Percentiles rank a stretch among this genome's conserved stretches.
These are phyloP conservation scores for Wickerhamiella spandovensis DNA, from an alignment of 805 yeast genomes.

Conservation along the genomic window DNA sequence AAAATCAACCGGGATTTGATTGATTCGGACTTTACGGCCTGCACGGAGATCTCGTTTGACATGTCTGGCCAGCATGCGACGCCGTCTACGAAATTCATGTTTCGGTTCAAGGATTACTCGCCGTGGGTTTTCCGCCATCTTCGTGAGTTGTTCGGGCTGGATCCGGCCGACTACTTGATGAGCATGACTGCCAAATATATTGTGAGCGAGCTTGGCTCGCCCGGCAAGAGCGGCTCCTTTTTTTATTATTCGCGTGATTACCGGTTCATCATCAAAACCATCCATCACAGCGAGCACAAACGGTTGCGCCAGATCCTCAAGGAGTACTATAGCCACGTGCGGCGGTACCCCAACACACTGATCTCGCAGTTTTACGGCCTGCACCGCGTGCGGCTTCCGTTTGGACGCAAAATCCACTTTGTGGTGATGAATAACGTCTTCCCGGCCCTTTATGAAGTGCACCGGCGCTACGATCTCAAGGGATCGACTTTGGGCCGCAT, in stretches of 20 bases:
- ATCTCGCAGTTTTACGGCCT: slow-evolving; percentile 93
- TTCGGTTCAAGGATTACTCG: slow-evolving; percentile 90
- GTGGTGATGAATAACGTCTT: slow-evolving; percentile 93
- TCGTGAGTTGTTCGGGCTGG: slow-evolving; percentile 67
- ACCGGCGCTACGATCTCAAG: slow-evolving; percentile 75
- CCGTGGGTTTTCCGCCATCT: slow-evolving; percentile 89
- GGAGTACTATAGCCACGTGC: slow-evolving; percentile 70
- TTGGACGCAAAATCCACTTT: slow-evolving; percentile 72
- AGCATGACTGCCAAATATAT: slow-evolving; percentile 89
- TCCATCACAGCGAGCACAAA: slow-evolving; percentile 83
- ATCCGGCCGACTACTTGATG: slow-evolving; percentile 89
- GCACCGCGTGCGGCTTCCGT: slow-evolving; percentile 84
- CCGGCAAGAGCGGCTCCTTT: slow-evolving; percentile 94
- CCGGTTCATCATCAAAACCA: slow-evolving; percentile 88
- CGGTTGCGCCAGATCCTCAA: slow-evolving; percentile 61
- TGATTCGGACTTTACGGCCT: slow-evolving; percentile 54
- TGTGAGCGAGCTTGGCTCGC: slow-evolving; percentile 82
- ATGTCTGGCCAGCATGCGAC: slow-evolving; percentile 70
- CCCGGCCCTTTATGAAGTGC: slow-evolving; percentile 84
- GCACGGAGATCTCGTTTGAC: slow-evolving; percentile 76
- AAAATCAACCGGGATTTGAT: slow-evolving; percentile 65
- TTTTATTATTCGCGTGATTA: slow-evolving; percentile 91
- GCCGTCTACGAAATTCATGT: slow-evolving; percentile 89
- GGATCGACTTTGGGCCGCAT: slow-evolving; percentile 81
- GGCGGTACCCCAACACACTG: slow-evolving; percentile 72